These are phyloP conservation scores for Apiospora kogelbergensis DNA, from an alignment of 2,329 filamentous ascomycete genomes.

Conservation along the genomic window DNA sequence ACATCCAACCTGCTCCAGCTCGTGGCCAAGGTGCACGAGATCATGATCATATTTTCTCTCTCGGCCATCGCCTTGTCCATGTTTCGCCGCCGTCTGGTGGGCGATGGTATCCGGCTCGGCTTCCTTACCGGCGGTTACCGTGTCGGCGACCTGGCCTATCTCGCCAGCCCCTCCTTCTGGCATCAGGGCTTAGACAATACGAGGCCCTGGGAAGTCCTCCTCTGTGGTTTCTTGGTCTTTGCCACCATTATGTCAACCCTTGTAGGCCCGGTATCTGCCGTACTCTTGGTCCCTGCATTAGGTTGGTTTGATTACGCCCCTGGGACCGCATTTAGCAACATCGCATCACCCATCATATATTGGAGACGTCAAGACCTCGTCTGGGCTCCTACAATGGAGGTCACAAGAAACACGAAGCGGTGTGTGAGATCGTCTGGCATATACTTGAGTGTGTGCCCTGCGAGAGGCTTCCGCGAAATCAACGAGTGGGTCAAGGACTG, in stretches of 20 bases:
- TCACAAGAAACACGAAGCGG: fast-evolving
- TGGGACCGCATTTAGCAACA: neutral
- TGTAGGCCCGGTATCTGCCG: neutral
- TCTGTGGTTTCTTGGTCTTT: neutral
- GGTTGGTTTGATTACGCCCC: neutral
- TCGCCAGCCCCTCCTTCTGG: neutral
- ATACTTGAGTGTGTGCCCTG: neutral
- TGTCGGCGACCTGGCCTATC: neutral
- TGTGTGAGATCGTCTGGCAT: neutral
- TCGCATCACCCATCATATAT: neutral
- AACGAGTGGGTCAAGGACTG: neutral
- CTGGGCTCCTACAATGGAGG: neutral
- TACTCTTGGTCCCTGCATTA: neutral
- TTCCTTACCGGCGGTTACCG: neutral
- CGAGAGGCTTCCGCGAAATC: neutral
- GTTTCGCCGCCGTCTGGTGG: neutral
- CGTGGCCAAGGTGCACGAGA: neutral
- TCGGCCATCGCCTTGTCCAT: neutral
- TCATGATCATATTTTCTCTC: neutral
- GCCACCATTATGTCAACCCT: neutral
- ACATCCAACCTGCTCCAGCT: neutral
- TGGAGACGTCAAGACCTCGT: neutral
- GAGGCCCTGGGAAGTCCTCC: neutral
- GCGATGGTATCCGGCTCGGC: neutral
- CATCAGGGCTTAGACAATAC: neutral